Evolutionary conservation across 495 filamentous ascomycete species (phyloP).

Genomic region (Tuber borchii): DNA sequence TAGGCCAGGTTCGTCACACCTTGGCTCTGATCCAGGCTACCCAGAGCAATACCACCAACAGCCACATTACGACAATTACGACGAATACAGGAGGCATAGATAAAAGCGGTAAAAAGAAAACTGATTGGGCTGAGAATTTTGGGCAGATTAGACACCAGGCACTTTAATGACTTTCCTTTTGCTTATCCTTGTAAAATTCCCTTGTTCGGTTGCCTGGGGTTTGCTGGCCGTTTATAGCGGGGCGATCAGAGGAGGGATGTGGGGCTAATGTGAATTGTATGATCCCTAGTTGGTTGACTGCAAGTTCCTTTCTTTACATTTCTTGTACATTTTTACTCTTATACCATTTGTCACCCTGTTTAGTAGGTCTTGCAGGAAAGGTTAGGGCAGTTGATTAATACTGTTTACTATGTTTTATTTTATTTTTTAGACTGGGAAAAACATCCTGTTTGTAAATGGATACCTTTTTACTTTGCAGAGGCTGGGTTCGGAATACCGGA

Average conservation of each 20-base stretch:
- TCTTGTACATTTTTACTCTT: neutral
- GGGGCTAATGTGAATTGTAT: neutral
- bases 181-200: slow-evolving; percentile 7
- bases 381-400: neutral
- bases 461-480: neutral
- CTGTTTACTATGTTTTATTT: neutral
- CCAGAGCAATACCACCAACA: slow-evolving; percentile 23
- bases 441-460: neutral
- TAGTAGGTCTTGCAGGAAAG: neutral
- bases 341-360: neutral
- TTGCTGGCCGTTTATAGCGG: neutral
- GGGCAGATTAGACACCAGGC: neutral
- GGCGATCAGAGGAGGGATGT: neutral
- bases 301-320: neutral
- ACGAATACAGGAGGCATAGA: slow-evolving; percentile 31
- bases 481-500: neutral
- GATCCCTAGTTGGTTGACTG: neutral
- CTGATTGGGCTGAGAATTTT: slow-evolving; percentile 4
- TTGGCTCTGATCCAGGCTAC: slow-evolving; percentile 8
- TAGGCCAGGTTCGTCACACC: slow-evolving; percentile 23
- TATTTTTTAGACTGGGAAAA: neutral
- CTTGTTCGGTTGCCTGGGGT: neutral
- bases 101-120: neutral
- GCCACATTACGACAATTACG: slow-evolving; percentile 23
- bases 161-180: neutral